Base-by-base conservation (phyloP, 1,284 basidiomycete species). In the Xanthoconium separans region DNA sequence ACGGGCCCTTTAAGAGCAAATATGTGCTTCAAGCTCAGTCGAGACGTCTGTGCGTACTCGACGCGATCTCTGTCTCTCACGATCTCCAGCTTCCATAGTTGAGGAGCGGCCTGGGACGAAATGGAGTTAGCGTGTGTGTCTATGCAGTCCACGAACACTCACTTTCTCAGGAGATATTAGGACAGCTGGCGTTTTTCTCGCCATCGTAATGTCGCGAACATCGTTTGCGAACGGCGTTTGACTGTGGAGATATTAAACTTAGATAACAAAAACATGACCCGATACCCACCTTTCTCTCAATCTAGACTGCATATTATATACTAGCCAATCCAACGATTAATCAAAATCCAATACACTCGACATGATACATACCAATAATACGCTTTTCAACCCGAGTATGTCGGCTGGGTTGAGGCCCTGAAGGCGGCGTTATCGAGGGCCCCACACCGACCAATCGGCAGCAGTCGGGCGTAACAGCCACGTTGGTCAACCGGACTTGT, bases 181-280 rank as follows among this genome's bases (percentile, higher is more conserved):
- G 22, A 85, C 87, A 16, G 83, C 74, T 11, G 80, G 66, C n/a
- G 82, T 84, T 60, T 79, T 79, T 43, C 78, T 75, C 43, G 85
- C 80, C 24, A 91, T 69, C 0, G 84, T 83, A 47, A 91, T 82
- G 63, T 90, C 85, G 40, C 85, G 82, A 51, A 91, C 84, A 61
- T 91, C 87, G 59, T 89, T 86, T 9, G 90, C 72, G n/a, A 91
- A 83, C 7, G 89, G 89, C 2, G 86, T 87, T 70, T 87, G 84
- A 59, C 89, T 90, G 33, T 13, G 34, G 11, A 57, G 16, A 45
- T 39, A 55, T 69, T 53, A 51, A 53, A 41, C 31, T 44, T 43
- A 45, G 37, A 49, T 46, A 39, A 47, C 6, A 15, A 51, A 50
- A 16, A 8, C 7, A 42, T n/a, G 50, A 51, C 36, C 6, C 13